Evolutionary conservation across 306 rosid genomes (phyloP).

Genomic region (Morella rubra): DNA sequence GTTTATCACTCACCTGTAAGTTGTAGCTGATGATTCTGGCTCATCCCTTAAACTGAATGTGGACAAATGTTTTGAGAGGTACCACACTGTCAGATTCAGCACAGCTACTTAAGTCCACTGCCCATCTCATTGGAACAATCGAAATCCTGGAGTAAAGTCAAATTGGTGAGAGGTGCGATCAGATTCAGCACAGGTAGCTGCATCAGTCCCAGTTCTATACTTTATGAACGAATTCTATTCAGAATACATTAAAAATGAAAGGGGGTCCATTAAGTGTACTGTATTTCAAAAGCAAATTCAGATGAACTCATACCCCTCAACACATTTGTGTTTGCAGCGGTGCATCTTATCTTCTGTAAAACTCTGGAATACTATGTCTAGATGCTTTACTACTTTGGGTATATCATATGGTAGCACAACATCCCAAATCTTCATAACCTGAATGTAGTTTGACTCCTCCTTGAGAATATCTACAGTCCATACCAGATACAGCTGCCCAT

Average conservation of each 20-base stretch:
- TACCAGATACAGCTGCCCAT: conserved; percentile 33
- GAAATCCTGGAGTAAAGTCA: conserved; percentile 12
- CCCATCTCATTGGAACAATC: conserved; percentile 42
- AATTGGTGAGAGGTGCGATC: not conserved
- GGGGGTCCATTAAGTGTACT: not conserved
- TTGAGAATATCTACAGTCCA: conserved; percentile 48
- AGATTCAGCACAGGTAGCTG: not conserved
- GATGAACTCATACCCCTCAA: conserved; percentile 35
- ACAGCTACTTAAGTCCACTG: conserved; percentile 1
- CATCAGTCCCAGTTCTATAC: too few relatives aligned
- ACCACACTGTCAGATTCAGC: not conserved
- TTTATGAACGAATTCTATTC: too few relatives aligned
- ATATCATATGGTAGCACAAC: conserved; percentile 34
- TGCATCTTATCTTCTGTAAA: conserved; percentile 35
- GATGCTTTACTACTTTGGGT: conserved; percentile 29
- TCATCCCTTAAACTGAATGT: conserved; percentile 17
- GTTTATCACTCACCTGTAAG: conserved; percentile 23
- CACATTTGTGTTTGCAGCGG: conserved; percentile 33
- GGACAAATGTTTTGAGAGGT: conserved; percentile 20
- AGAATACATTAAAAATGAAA: too few relatives aligned
- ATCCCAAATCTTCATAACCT: conserved; percentile 53
- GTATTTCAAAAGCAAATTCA: not conserved
- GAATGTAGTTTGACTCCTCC: conserved; percentile 39
- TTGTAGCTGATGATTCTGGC: conserved; percentile 11
- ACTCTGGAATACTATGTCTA: conserved; percentile 28